phyloP scores from a whole-genome alignment of 2,329 filamentous ascomycete species.

The Helminthosporium solani region DNA sequence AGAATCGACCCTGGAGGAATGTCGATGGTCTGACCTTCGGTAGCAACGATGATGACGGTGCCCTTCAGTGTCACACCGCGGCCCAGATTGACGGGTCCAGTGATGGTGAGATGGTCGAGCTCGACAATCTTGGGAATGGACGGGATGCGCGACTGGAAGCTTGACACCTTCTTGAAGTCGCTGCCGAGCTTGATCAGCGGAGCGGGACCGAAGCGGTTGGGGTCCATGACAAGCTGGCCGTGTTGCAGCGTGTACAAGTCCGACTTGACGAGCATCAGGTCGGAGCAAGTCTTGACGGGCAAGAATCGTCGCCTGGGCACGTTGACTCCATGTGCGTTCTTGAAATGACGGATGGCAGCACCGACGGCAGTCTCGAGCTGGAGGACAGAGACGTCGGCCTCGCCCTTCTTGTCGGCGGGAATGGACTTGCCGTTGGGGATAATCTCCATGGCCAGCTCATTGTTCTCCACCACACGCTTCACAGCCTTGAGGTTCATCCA shows the following conservation, averaged over 20 bases:
- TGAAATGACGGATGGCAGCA: conserved; percentile 97
- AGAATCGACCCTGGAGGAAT: conserved; percentile 94
- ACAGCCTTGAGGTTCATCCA: conserved; percentile 98
- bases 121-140: conserved; percentile 90
- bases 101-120: conserved; percentile 94
- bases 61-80: conserved; percentile 95
- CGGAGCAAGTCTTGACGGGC: conserved; percentile 99
- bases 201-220: conserved; percentile 91
- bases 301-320: conserved; percentile 96
- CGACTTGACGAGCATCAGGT: conserved; percentile 99
- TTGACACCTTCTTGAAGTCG: conserved; percentile 99
- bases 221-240: conserved; percentile 95
- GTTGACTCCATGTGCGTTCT: conserved; percentile 98
- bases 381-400: conserved; percentile 94
- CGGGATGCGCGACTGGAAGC: conserved; percentile 84
- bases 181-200: conserved; percentile 97
- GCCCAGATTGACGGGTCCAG: conserved; percentile 93
- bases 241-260: conserved; percentile 99
- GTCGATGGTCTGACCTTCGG: conserved; percentile 96
- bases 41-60: conserved; percentile 98
- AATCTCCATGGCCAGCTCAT: conserved; percentile 99
- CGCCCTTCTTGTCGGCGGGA: conserved; percentile 98
- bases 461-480: conserved; percentile 98
- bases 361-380: conserved; percentile 98
- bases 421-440: conserved; percentile 99